Conservation (phyloP, 2,329 filamentous ascomycete genomes). For the Fusarium setosum region DNA sequence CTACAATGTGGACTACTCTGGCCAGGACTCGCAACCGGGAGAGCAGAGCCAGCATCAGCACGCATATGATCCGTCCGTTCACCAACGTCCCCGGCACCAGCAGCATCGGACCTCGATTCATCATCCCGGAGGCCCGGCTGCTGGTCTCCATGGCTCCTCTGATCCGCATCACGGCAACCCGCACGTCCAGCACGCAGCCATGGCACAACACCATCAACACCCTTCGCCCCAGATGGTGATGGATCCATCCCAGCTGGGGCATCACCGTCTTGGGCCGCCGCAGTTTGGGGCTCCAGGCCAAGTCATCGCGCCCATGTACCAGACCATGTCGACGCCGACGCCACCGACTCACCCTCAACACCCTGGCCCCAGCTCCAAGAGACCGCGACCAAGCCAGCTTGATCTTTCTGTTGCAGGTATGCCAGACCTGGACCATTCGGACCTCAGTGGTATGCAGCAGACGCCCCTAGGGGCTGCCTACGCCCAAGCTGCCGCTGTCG, state of each 20-base stretch:
- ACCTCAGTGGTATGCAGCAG: conserved; percentile 67
- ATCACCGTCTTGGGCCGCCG: conserved; percentile 62
- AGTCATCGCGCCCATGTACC: conserved; percentile 64
- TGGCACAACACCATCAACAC: conserved; percentile 59
- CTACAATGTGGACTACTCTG: conserved; percentile 81
- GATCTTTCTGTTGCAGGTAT: conserved; percentile 65
- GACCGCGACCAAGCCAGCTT: conserved; percentile 68
- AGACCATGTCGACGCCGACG: conserved; percentile 58
- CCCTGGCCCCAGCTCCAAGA: conserved; percentile 57
- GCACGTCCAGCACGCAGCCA: conserved; percentile 47
- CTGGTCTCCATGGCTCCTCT: conserved; percentile 59
- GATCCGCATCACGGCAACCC: conserved; percentile 51
- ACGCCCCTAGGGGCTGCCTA: conserved; percentile 64
- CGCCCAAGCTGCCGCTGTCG: conserved; percentile 55
- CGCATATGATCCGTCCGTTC: conserved; percentile 65
- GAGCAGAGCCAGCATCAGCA: conserved; percentile 73
- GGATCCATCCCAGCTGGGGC: conserved; percentile 65
- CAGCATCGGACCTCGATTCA: conserved; percentile 61
- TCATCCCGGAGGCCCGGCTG: conserved; percentile 54
- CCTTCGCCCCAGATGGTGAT: conserved; percentile 66
- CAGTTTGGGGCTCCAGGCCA: conserved; percentile 64
- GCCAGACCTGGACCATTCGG: conserved; percentile 64
- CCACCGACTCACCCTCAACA: conserved; percentile 46
- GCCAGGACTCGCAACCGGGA: conserved; percentile 73
- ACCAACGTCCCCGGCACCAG: conserved; percentile 49